These are phyloP conservation scores for Rhodotorula sp. DNA, from an alignment of 1,284 basidiomycete species.

Conservation along the genomic window DNA sequence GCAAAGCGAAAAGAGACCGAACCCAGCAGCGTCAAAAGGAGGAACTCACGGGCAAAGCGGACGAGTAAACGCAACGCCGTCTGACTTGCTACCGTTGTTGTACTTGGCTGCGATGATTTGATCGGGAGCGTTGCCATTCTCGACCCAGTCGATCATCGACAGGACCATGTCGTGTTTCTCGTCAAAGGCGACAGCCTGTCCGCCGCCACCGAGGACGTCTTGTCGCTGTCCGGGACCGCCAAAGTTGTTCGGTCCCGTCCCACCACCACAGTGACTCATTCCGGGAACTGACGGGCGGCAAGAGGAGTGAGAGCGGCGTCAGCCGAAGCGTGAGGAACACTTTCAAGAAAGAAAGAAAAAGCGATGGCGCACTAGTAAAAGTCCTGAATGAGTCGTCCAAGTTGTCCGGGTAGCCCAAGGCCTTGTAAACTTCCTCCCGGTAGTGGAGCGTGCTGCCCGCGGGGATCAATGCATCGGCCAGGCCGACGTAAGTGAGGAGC, in stretches of 20 bases:
- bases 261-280: slow-evolving; percentile 26
- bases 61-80: slow-evolving; percentile 20
- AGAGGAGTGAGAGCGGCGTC: not conserved
- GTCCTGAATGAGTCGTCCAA: slow-evolving; percentile 33
- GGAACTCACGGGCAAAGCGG: slow-evolving; percentile 15
- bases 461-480: slow-evolving; percentile 41
- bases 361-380: slow-evolving; percentile 22
- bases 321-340: not conserved
- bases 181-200: slow-evolving; percentile 8
- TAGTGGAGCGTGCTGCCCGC: slow-evolving; percentile 13
- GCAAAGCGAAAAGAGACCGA: no score
- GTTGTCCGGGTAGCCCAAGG: slow-evolving; percentile 28
- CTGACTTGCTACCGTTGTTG: slow-evolving; percentile 3
- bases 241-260: slow-evolving; percentile 20
- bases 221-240: slow-evolving; percentile 1
- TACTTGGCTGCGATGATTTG: slow-evolving; percentile 25
- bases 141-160: slow-evolving; percentile 37
- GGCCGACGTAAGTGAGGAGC: slow-evolving; percentile 31
- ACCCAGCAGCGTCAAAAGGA: no score
- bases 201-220: slow-evolving; percentile 3
- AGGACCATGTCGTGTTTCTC: slow-evolving; percentile 34
- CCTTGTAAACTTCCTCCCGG: slow-evolving; percentile 30
- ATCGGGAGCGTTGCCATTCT: slow-evolving; percentile 32
- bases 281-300: slow-evolving; percentile 9
- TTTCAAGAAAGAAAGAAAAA: no score